A percentile compares a stretch with the other conserved stretches of the same genome.
Evolutionary conservation across 306 rosid genomes (phyloP).

Genomic region (Lupinus albus): DNA sequence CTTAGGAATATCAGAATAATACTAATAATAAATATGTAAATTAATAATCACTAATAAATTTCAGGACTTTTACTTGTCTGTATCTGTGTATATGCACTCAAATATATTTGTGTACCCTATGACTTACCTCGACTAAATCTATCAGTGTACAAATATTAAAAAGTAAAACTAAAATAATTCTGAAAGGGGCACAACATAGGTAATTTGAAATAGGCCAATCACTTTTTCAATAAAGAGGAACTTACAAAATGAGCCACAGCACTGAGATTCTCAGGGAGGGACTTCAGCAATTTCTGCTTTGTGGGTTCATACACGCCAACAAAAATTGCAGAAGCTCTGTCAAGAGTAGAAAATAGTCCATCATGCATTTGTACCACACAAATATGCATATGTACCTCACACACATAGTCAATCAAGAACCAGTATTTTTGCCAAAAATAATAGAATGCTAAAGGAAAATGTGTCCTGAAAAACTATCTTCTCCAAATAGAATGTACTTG

Average conservation of each 20-base stretch:
- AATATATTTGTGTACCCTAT: slow-evolving; percentile 18
- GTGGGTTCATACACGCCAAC: slow-evolving; percentile 83
- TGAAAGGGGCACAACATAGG: background rate
- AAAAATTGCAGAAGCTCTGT: slow-evolving; percentile 83
- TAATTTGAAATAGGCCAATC: slow-evolving; percentile 2
- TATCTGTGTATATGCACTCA: slow-evolving; percentile 9
- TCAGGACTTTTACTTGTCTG: background rate
- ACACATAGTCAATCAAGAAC: slow-evolving; percentile 26
- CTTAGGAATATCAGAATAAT: slow-evolving; percentile 44
- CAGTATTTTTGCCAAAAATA: slow-evolving; percentile 12
- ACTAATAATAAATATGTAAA: too few relatives aligned
- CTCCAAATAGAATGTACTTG: slow-evolving; percentile 4
- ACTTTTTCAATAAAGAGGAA: slow-evolving; percentile 5
- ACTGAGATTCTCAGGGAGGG: slow-evolving; percentile 69
- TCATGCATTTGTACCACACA: slow-evolving; percentile 26
- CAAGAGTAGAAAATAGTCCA: slow-evolving; percentile 31
- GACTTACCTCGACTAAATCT: slow-evolving; percentile 30
- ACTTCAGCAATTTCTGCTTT: slow-evolving; percentile 61
- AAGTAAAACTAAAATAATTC: background rate
- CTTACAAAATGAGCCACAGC: slow-evolving; percentile 82
- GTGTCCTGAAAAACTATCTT: slow-evolving; percentile 13
- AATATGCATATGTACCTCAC: slow-evolving; percentile 17
- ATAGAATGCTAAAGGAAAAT: slow-evolving; percentile 10
- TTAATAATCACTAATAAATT: background rate
- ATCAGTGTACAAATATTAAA: background rate